Evolutionary conservation across 208 protist genomes (phyloP).

Genomic region (Crithidia bombi): DNA sequence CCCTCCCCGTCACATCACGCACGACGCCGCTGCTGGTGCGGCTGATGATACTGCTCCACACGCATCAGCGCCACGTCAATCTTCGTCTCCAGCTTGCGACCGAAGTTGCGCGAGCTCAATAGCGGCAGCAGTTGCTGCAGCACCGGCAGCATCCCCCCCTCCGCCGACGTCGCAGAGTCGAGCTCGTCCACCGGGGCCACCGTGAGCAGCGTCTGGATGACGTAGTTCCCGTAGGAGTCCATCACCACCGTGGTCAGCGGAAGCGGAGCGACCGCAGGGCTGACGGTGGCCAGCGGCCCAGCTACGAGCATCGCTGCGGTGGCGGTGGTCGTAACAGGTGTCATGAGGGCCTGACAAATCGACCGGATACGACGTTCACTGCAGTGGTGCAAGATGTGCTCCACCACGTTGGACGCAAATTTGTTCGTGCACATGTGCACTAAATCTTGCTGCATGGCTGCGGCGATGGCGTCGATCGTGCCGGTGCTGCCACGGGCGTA

Average conservation of each 20-base stretch:
- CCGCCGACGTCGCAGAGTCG: slow-evolving; percentile 12
- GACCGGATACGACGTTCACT: slow-evolving; percentile 46
- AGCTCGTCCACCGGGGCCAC: slow-evolving; percentile 79
- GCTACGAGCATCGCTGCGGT: neutral
- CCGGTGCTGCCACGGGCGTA: slow-evolving; percentile 47
- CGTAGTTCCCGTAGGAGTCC: slow-evolving; percentile 97
- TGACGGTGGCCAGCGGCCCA: neutral
- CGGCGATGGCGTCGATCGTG: slow-evolving; percentile 55
- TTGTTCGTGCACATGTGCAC: slow-evolving; percentile 92
- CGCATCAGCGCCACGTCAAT: slow-evolving; percentile 56
- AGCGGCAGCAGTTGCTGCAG: slow-evolving; percentile 48
- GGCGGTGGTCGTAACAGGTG: neutral
- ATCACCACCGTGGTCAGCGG: slow-evolving; percentile 81
- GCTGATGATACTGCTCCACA: slow-evolving; percentile 38
- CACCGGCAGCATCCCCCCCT: slow-evolving; percentile 42
- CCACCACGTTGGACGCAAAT: slow-evolving; percentile 97
- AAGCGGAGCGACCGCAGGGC: slow-evolving; percentile 18
- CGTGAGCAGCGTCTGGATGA: slow-evolving; percentile 95
- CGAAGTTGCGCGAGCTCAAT: slow-evolving; percentile 62
- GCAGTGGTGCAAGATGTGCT: slow-evolving; percentile 91
- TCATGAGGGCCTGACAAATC: slow-evolving; percentile 56
- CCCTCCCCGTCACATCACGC: neutral
- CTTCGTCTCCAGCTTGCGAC: slow-evolving; percentile 62
- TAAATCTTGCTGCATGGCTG: slow-evolving; percentile 34
- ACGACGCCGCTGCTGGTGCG: slow-evolving; percentile 16